A percentile compares a stretch with the other conserved stretches of the same genome.
These are phyloP conservation scores for Lentinula lateritia DNA, from an alignment of 768 basidiomycete genomes.

Conservation along the genomic window DNA sequence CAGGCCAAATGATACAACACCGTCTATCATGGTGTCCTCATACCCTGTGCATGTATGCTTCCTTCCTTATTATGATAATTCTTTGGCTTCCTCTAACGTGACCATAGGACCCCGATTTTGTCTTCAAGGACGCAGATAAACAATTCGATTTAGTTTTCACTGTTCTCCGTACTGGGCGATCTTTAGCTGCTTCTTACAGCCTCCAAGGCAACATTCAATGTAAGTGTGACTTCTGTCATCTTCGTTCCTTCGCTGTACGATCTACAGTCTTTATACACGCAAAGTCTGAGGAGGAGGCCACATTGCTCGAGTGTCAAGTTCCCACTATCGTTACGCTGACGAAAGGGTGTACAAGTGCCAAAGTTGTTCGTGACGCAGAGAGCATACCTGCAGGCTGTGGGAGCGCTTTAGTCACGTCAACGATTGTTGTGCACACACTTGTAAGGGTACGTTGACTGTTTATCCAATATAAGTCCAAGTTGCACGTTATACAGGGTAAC, in stretches of 20 bases:
- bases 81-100: neutral
- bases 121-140: slow-evolving; percentile 69
- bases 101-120: slow-evolving; percentile 53
- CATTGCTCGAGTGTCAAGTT: slow-evolving; percentile 66
- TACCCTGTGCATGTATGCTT: slow-evolving; percentile 75
- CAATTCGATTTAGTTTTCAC: slow-evolving; percentile 84
- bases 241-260: neutral
- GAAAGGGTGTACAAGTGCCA: slow-evolving; percentile 80
- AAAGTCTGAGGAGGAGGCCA: slow-evolving; percentile 55
- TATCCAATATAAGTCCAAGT: neutral
- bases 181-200: slow-evolving; percentile 85
- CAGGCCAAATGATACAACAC: slow-evolving; percentile 72
- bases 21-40: slow-evolving; percentile 84
- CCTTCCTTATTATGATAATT: neutral
- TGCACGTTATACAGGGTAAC: slow-evolving; percentile 54
- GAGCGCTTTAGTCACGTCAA: slow-evolving; percentile 70
- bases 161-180: slow-evolving; percentile 74
- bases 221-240: slow-evolving; percentile 24
- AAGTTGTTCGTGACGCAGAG: slow-evolving; percentile 53
- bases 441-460: slow-evolving; percentile 57
- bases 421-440: slow-evolving; percentile 74
- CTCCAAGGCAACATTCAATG: slow-evolving; percentile 81
- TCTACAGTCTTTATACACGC: slow-evolving; percentile 71
- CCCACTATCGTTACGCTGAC: slow-evolving; percentile 76
- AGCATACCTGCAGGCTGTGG: slow-evolving; percentile 91